Base-by-base conservation (phyloP, 768 basidiomycete species). In the Amanita inopinata region DNA sequence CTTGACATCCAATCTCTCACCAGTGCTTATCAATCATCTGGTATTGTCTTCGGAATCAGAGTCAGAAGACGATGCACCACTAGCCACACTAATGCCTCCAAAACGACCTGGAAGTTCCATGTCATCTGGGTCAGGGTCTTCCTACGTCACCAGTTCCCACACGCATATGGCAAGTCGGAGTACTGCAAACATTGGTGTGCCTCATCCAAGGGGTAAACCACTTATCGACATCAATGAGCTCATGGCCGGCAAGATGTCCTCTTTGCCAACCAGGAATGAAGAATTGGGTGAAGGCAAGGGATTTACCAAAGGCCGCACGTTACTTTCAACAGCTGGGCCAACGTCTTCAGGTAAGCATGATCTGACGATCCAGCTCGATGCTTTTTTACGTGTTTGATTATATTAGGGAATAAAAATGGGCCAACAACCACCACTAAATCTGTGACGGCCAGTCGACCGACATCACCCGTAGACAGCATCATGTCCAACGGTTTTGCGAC, bases 31-130 rank as follows among this genome's bases (percentile, higher is more conserved):
- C 25, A 18, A 2, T 12, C n/a, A 4, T 15, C 39, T 20, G 23
- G 35, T 24, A 47, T 49, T n/a, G 38, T 49, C 41, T 15, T 52
- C 61, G 3, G 57, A 56, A 40, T 58, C 63, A 33, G 62, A 68
- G 45, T 66, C 66, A 24, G 73, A 70, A 18, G 76, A 74, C 40
- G 73, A 82, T 45, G 71, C 76, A 1, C 85, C 84, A 9, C 66
- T 89, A 25, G 78, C 80, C 0, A 67, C 63, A 1, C 64, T 85
- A 25, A 61, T 83, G 5, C 65, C 66, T 0, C 83, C 84, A 8
- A 70, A 66, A 36, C 70, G 85, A 25, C 83, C 84, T 11, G 82
- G 80, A 12, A 83, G 79, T 49, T 68, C 80, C 12, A 57, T 70
- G 46, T 74, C 73, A 5, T 10, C 27, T 9, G 43, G 15, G 11